Evolutionary conservation across 1,284 basidiomycete genomes (phyloP).

Genomic region (Trametes sp.): DNA sequence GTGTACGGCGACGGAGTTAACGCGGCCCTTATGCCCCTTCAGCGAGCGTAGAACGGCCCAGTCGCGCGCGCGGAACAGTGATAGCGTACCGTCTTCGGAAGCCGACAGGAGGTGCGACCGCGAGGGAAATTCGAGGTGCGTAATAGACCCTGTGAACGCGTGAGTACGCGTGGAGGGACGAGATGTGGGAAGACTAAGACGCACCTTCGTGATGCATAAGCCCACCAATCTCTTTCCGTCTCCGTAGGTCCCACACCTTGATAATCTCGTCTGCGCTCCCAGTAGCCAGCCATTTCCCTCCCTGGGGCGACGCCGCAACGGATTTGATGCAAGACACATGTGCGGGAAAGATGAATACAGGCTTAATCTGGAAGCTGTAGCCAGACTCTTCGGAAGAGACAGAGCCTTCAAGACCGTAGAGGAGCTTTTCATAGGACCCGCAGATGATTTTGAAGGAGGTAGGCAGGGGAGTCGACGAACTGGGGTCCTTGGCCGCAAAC

Average conservation of each 20-base stretch:
- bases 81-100: slow-evolving; percentile 90
- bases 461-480: slow-evolving; percentile 42
- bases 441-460: slow-evolving; percentile 85
- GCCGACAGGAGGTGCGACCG: slow-evolving; percentile 90
- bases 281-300: slow-evolving; percentile 95
- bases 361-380: slow-evolving; percentile 65
- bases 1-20: slow-evolving; percentile 92
- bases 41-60: slow-evolving; percentile 91
- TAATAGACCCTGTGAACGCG: slow-evolving; percentile 79
- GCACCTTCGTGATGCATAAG: slow-evolving; percentile 92
- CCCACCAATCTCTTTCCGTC: slow-evolving; percentile 92
- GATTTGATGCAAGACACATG: slow-evolving; percentile 94
- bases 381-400: slow-evolving; percentile 50
- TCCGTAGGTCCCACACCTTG: slow-evolving; percentile 96
- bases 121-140: slow-evolving; percentile 87
- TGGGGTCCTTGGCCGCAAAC: slow-evolving; percentile 15
- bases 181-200: neutral
- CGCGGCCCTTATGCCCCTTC: slow-evolving; percentile 92
- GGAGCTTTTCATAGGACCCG: slow-evolving; percentile 94
- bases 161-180: neutral
- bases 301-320: slow-evolving; percentile 83
- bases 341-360: slow-evolving; percentile 96
- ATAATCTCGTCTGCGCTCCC: slow-evolving; percentile 95
- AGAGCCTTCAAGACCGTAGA: slow-evolving; percentile 88
- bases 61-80: slow-evolving; percentile 91